These are phyloP conservation scores for Quercus robur DNA, from an alignment of 306 rosid species.

Conservation along the genomic window DNA sequence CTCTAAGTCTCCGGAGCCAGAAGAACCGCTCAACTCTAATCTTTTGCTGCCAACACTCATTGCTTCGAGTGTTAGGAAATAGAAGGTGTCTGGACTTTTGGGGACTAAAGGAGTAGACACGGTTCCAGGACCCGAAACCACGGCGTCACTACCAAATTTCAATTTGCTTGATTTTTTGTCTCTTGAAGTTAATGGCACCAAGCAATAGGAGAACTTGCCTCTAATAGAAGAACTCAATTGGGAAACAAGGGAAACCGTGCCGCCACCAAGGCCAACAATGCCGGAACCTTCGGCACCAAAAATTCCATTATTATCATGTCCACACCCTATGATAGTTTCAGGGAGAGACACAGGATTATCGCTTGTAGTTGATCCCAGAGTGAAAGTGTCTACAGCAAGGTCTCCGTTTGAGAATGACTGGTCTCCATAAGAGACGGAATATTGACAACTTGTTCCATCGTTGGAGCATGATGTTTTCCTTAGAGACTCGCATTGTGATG, in stretches of 20 bases:
- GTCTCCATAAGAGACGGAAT: conserved; percentile 25
- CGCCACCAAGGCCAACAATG: too few species aligned
- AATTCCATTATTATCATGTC: too few species aligned
- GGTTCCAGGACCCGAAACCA: conserved; percentile 4
- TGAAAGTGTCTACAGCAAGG: conserved; percentile 39
- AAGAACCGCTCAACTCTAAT: background rate
- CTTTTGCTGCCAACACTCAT: conserved; percentile 19
- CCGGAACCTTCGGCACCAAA: too few species aligned
- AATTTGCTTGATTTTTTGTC: too few species aligned
- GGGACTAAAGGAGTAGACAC: conserved; percentile 26
- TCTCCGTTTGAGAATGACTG: conserved; percentile 20
- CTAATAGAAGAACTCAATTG: too few species aligned
- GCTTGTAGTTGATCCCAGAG: conserved; percentile 28
- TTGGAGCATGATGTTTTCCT: background rate
- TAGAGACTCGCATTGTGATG: background rate
- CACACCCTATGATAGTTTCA: too few species aligned
- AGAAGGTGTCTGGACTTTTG: conserved; percentile 3
- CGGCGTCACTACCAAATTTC: too few species aligned
- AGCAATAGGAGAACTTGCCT: too few species aligned
- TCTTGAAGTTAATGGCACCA: too few species aligned
- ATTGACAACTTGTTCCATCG: conserved; percentile 5
- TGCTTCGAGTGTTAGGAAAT: conserved; percentile 15
- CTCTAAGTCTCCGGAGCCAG: background rate
- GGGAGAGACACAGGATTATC: background rate
- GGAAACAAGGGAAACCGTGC: too few species aligned